A percentile compares a stretch with the other conserved stretches of the same genome.
phyloP scores from a whole-genome alignment of 2,329 filamentous ascomycete genomes.

The Diaporthe sp. region DNA sequence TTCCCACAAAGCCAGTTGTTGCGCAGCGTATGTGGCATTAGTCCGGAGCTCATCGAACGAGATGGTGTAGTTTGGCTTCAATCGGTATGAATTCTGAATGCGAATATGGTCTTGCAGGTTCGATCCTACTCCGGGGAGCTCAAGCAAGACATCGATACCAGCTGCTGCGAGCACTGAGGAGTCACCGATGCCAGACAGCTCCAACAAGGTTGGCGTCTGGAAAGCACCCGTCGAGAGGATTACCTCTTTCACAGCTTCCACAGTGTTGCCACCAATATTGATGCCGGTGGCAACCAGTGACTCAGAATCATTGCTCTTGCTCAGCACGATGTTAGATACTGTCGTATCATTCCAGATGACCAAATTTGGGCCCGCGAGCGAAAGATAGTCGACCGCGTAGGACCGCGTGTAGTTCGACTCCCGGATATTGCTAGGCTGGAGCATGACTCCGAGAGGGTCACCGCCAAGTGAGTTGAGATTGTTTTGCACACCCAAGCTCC shows the following conservation, averaged over 20 bases:
- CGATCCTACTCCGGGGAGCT: conserved; percentile 60
- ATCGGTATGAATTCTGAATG: conserved; percentile 46
- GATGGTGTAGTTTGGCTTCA: conserved; percentile 40
- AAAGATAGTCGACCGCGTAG: conserved; percentile 52
- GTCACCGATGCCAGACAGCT: conserved; percentile 34
- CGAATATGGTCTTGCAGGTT: conserved; percentile 63
- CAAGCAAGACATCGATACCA: conserved; percentile 55
- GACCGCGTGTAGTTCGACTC: conserved; percentile 49
- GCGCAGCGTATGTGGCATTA: conserved; percentile 39
- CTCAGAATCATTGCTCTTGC: conserved; percentile 42
- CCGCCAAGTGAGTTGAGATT: conserved; percentile 18
- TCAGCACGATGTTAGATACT: conserved; percentile 45
- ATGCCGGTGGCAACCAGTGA: conserved; percentile 49
- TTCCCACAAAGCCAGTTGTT: conserved; percentile 41
- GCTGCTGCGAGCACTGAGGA: conserved; percentile 45
- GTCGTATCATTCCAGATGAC: conserved; percentile 54
- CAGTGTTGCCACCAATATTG: conserved; percentile 21
- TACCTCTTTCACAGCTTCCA: conserved; percentile 49
- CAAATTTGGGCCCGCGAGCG: conserved; percentile 54
- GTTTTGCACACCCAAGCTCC: conserved; percentile 16
- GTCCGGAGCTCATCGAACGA: conserved; percentile 42
- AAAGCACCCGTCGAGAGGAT: conserved; percentile 33
- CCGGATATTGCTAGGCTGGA: conserved; percentile 47
- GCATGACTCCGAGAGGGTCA: conserved; percentile 4
- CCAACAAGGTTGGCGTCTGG: conserved; percentile 34